A percentile compares a stretch with the other conserved stretches of the same genome.
These are phyloP conservation scores for Tuber melanosporum DNA, from an alignment of 495 filamentous ascomycete species.

Conservation along the genomic window DNA sequence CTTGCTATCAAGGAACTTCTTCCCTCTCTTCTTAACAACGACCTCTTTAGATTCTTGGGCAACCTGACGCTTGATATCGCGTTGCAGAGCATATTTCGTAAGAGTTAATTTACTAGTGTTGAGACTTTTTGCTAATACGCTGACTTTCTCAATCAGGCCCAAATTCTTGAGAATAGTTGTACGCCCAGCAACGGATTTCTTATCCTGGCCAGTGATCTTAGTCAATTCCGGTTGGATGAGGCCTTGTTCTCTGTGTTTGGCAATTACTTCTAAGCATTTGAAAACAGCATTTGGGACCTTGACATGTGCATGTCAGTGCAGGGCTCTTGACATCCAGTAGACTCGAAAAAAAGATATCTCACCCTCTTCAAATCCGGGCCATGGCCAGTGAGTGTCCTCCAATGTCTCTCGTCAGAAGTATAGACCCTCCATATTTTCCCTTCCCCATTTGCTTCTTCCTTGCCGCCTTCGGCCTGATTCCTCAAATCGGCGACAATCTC, in stretches of 20 bases:
- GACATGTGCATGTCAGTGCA: constrained; percentile 3
- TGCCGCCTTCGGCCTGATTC: constrained; percentile 21
- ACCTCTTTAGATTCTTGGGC: constrained; percentile 33
- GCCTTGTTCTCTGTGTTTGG: constrained; percentile 60
- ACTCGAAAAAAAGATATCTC: constrained; percentile 34
- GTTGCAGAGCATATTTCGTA: constrained; percentile 50
- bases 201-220: constrained; percentile 72
- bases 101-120: constrained; percentile 66
- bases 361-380: constrained; percentile 64
- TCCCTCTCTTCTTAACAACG: constrained; percentile 23
- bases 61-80: constrained; percentile 32
- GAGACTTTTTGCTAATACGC: constrained; percentile 55
- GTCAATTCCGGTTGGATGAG: constrained; percentile 76
- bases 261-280: constrained; percentile 70
- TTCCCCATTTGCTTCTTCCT: constrained; percentile 26
- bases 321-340: background rate
- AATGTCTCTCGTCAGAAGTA: constrained; percentile 59
- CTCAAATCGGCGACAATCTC: constrained; percentile 39
- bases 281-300: constrained; percentile 49
- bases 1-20: constrained; percentile 22
- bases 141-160: constrained; percentile 79
- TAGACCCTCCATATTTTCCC: constrained; percentile 46
- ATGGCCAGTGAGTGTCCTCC: constrained; percentile 76
- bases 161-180: constrained; percentile 67
- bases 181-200: constrained; percentile 74